Percentiles rank a stretch among this genome's conserved stretches.
Conservation (phyloP, 2,329 filamentous ascomycete species). For the Fusarium chuoi region DNA sequence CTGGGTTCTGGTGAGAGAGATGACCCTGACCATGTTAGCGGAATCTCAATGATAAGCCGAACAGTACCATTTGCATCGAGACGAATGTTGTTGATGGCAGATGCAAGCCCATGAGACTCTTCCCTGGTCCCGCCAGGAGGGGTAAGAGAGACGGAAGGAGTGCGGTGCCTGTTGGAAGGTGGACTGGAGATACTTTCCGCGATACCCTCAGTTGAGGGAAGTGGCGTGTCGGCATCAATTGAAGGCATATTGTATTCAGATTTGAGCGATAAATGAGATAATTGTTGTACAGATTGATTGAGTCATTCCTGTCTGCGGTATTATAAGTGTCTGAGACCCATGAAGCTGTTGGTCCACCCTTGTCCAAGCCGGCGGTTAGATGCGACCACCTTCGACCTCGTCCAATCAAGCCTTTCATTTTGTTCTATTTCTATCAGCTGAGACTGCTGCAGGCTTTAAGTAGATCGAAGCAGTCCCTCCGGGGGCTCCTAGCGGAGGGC, state of each 20-base stretch:
- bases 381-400: background rate
- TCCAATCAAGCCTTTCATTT: background rate
- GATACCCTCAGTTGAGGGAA: constrained; percentile 3
- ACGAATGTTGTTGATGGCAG: constrained; percentile 2
- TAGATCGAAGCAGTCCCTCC: background rate
- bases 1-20: constrained; percentile 23
- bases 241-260: background rate
- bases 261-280: background rate
- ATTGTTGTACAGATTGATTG: background rate
- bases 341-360: constrained; percentile 5
- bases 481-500: background rate
- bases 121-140: background rate
- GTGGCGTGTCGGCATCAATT: background rate
- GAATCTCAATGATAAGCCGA: background rate
- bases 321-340: background rate
- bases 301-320: background rate
- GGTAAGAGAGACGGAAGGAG: constrained; percentile 28
- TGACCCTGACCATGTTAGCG: background rate
- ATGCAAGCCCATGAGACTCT: background rate
- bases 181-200: background rate
- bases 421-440: background rate
- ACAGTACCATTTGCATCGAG: constrained; percentile 10
- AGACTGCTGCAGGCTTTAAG: background rate
- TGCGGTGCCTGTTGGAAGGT: constrained; percentile 1
- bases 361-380: background rate